Evolutionary conservation across 208 protist genomes (phyloP).

Genomic region (Herpetomonas tarakana): DNA sequence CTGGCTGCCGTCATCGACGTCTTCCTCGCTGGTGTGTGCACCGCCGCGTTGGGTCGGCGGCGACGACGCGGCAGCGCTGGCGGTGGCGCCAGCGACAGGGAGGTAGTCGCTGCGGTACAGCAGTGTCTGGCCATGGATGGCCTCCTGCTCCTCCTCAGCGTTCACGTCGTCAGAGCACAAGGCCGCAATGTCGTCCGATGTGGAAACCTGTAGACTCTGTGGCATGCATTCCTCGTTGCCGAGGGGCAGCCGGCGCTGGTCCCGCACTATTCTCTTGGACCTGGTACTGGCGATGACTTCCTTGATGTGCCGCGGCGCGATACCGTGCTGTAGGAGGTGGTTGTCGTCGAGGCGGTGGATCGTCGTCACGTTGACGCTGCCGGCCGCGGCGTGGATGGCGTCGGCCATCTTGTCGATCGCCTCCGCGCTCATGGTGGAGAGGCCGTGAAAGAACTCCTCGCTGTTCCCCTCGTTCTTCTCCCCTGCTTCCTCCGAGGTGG

Average conservation of each 20-base stretch:
- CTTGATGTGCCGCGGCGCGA: background rate
- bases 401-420: background rate
- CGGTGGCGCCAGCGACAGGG: background rate
- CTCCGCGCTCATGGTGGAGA: background rate
- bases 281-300: background rate
- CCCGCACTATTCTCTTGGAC: background rate
- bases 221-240: background rate
- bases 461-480: background rate
- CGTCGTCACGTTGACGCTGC: background rate
- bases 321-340: background rate
- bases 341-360: background rate
- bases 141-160: slow-evolving; percentile 1
- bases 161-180: background rate
- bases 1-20: slow-evolving; percentile 13
- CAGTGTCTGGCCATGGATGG: background rate
- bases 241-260: background rate
- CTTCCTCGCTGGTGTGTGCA: background rate
- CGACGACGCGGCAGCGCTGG: background rate
- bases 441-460: background rate
- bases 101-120: background rate
- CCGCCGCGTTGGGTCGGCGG: background rate
- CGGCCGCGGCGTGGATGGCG: background rate
- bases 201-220: background rate
- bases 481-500: background rate
- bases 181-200: background rate